phyloP scores from a whole-genome alignment of 2,329 filamentous ascomycete species.

The Ceratocystis cacaofunesta region DNA sequence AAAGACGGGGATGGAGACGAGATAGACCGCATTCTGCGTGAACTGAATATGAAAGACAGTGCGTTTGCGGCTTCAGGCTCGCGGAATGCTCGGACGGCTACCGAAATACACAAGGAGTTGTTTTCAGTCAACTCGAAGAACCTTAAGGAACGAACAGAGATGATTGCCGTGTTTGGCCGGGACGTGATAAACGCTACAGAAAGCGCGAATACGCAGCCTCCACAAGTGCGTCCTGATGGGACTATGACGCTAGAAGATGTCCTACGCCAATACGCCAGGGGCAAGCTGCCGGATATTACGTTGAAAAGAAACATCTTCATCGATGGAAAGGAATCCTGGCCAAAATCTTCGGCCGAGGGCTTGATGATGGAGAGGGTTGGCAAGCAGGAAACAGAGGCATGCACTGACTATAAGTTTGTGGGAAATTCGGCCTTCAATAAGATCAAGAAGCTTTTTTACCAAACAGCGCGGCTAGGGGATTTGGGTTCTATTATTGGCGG shows the following conservation, averaged over 20 bases:
- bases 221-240: conserved; percentile 25
- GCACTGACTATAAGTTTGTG: conserved; percentile 57
- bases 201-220: conserved; percentile 32
- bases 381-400: conserved; percentile 35
- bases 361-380: conserved; percentile 58
- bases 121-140: conserved; percentile 47
- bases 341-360: conserved; percentile 60
- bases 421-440: conserved; percentile 61
- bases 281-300: conserved; percentile 54
- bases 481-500: conserved; percentile 73
- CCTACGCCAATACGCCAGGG: conserved; percentile 39
- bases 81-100: neutral
- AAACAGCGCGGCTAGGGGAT: conserved; percentile 62
- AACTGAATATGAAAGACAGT: conserved; percentile 24
- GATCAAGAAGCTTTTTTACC: conserved; percentile 61
- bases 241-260: conserved; percentile 44
- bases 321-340: conserved; percentile 79
- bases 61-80: neutral
- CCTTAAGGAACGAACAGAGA: conserved; percentile 79
- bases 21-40: conserved; percentile 39
- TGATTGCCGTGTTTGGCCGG: conserved; percentile 49
- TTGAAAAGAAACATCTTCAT: conserved; percentile 70
- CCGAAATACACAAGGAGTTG: conserved; percentile 17
- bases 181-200: conserved; percentile 42
- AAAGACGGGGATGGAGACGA: conserved; percentile 31